Base-by-base conservation (phyloP, 768 basidiomycete species). In the Mycena venus region DNA sequence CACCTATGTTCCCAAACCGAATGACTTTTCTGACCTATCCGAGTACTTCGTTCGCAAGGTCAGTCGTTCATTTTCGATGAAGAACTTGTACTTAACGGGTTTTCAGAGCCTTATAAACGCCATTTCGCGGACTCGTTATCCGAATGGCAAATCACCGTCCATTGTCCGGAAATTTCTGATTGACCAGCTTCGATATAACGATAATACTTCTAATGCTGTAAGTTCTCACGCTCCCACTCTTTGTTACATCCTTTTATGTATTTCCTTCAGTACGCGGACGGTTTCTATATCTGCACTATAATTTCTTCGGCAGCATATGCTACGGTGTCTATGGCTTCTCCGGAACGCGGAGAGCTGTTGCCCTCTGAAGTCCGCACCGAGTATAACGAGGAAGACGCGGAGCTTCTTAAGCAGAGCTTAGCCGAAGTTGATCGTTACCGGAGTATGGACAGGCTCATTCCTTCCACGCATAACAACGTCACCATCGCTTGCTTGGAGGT, bases 11-110 rank as follows among this genome's bases (percentile, higher is more conserved):
- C 97, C 97, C 2, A 93, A 95, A 77, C 96, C 97, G 19, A 99
- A 99, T 80, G 94, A 98, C 78, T 99, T 99, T 82, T 91, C 93
- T 68, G 96, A 98, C 77, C 85, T 98, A 34, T 85, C 96, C 0
- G 96, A 98, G 77, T 99, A 99, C 82, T 97, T 98, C 78, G 94
- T 99, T 31, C 94, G 95, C 77, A 98, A 98, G 91, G 98, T 95
- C 72, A 66, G 88, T 80, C 49, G 73, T 64, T 19, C 42, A 53
- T 73, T 3, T 47, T 68, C 34, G 12, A 61, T 19, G 32, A 31
- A 25, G 1, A 19, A 12, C 2, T 40, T 40, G 40, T 31, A 44
- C 31, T 60, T 29, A n/a, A 29, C 15, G 61, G 63, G 25, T 21
- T 72, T 77, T 6, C 78, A 97, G 96, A 90, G 89, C 66, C 87